phyloP scores from a whole-genome alignment of 2,329 filamentous ascomycete genomes.

The Beauveria bassiana region DNA sequence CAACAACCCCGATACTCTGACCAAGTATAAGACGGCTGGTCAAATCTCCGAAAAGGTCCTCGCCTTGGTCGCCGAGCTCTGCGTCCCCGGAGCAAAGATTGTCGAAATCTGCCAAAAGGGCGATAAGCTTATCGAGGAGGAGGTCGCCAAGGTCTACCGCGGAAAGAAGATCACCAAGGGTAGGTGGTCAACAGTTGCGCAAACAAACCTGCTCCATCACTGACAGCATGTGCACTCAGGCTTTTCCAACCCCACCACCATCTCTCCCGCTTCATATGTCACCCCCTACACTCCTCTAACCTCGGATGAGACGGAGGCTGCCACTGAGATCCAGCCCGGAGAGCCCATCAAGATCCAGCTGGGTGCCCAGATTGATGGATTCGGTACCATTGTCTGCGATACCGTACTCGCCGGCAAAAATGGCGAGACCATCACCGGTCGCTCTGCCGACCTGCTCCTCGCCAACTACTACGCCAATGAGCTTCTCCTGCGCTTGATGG shows the following conservation, averaged over 20 bases:
- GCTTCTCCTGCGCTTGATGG: slow-evolving; percentile 80
- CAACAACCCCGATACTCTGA: slow-evolving; percentile 88
- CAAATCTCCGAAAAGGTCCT: slow-evolving; percentile 94
- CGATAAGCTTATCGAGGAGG: slow-evolving; percentile 89
- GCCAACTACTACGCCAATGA: slow-evolving; percentile 96
- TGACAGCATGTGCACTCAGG: slow-evolving; percentile 39
- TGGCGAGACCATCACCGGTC: slow-evolving; percentile 60
- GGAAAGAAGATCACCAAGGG: slow-evolving; percentile 96
- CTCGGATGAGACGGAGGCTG: slow-evolving; percentile 79
- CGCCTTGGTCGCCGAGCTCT: slow-evolving; percentile 67
- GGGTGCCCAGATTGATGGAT: slow-evolving; percentile 97
- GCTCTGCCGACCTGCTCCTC: slow-evolving; percentile 77
- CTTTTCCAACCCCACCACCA: slow-evolving; percentile 86
- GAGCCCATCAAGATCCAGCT: slow-evolving; percentile 97
- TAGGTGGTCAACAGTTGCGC: slow-evolving; percentile 31
- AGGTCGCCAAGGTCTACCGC: slow-evolving; percentile 92
- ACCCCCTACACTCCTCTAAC: slow-evolving; percentile 93
- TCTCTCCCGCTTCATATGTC: slow-evolving; percentile 89
- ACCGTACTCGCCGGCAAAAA: slow-evolving; percentile 69
- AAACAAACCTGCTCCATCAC: slow-evolving; percentile 2
- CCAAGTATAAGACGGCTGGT: slow-evolving; percentile 97
- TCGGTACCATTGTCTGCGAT: slow-evolving; percentile 93
- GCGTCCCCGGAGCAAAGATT: slow-evolving; percentile 83
- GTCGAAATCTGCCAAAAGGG: slow-evolving; percentile 91
- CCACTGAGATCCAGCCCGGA: slow-evolving; percentile 67